phyloP scores from a whole-genome alignment of 2,329 filamentous ascomycete genomes.

The Ophiostoma ulmi region DNA sequence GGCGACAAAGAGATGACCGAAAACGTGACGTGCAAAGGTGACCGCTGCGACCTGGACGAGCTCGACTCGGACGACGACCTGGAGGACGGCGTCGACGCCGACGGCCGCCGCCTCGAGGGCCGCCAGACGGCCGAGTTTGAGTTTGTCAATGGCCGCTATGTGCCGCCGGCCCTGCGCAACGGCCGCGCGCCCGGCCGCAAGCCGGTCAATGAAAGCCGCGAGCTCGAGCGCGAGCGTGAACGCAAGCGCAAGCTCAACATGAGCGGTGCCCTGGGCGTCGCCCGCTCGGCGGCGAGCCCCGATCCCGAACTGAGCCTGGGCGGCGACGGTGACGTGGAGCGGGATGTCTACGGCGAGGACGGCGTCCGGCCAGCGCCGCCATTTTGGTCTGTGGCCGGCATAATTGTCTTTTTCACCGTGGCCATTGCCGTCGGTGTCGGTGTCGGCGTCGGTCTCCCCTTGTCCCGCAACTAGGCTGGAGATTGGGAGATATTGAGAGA shows the following conservation, averaged over 20 bases:
- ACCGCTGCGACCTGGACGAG: slow-evolving; percentile 22
- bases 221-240: slow-evolving; percentile 11
- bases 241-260: neutral
- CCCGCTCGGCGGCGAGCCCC: neutral
- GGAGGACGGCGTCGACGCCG: slow-evolving; percentile 12
- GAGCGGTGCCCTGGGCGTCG: neutral
- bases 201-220: slow-evolving; percentile 24
- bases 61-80: slow-evolving; percentile 20
- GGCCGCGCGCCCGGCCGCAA: slow-evolving; percentile 25
- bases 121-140: slow-evolving; percentile 24
- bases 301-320: neutral
- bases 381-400: slow-evolving; percentile 37
- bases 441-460: slow-evolving; percentile 36
- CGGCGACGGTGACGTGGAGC: slow-evolving; percentile 32
- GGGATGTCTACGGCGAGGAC: neutral
- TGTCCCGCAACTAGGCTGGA: neutral
- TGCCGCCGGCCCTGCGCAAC: slow-evolving; percentile 27
- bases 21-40: neutral
- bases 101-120: slow-evolving; percentile 17
- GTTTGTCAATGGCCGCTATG: slow-evolving; percentile 28
- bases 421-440: slow-evolving; percentile 37
- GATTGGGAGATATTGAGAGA: neutral
- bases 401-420: slow-evolving; percentile 31
- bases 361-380: slow-evolving; percentile 23
- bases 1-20: neutral